Percentiles rank a stretch among this genome's conserved stretches.
Conservation (phyloP, 2,329 filamentous ascomycete species). For the Penicillium brevicompactum region DNA sequence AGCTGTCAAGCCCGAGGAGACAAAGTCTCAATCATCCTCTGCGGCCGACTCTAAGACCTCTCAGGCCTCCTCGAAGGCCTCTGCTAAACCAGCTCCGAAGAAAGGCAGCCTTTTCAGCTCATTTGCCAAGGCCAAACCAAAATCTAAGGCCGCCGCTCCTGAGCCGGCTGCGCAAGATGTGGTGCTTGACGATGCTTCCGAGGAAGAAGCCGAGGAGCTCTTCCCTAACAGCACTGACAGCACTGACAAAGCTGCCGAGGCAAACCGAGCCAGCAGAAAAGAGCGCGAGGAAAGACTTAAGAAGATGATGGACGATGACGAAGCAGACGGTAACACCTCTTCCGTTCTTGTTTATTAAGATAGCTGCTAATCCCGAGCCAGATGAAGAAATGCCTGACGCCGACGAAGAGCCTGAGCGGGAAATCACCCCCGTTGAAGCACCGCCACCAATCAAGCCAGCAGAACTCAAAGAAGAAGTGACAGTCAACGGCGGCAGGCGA, state of each 20-base stretch:
- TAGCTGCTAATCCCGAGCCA: slow-evolving; percentile 25
- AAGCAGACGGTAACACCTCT: slow-evolving; percentile 29
- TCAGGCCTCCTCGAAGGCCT: slow-evolving; percentile 36
- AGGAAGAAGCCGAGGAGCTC: slow-evolving; percentile 57
- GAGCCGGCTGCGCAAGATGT: slow-evolving; percentile 52
- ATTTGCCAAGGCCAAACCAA: slow-evolving; percentile 72
- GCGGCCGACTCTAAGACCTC: slow-evolving; percentile 31
- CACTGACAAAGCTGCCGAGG: slow-evolving; percentile 38
- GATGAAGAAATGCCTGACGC: slow-evolving; percentile 64
- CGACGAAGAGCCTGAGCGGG: slow-evolving; percentile 41
- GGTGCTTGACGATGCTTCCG: slow-evolving; percentile 57
- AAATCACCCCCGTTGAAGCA: slow-evolving; percentile 39
- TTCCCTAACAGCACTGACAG: slow-evolving; percentile 46
- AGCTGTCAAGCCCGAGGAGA: slow-evolving; percentile 21
- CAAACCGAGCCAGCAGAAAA: slow-evolving; percentile 53
- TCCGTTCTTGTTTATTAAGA: slow-evolving; percentile 38
- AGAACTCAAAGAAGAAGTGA: slow-evolving; percentile 54
- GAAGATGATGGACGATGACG: slow-evolving; percentile 72
- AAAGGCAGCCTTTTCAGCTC: slow-evolving; percentile 73
- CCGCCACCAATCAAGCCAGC: slow-evolving; percentile 46
- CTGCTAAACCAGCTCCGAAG: slow-evolving; percentile 52
- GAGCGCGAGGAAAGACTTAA: slow-evolving; percentile 67
- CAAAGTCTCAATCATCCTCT: slow-evolving; percentile 20
- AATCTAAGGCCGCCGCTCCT: slow-evolving; percentile 48
- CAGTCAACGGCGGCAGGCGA: slow-evolving; percentile 64